These are phyloP conservation scores for Furcasterigmium sp. DNA, from an alignment of 2,329 filamentous ascomycete genomes.

Conservation along the genomic window DNA sequence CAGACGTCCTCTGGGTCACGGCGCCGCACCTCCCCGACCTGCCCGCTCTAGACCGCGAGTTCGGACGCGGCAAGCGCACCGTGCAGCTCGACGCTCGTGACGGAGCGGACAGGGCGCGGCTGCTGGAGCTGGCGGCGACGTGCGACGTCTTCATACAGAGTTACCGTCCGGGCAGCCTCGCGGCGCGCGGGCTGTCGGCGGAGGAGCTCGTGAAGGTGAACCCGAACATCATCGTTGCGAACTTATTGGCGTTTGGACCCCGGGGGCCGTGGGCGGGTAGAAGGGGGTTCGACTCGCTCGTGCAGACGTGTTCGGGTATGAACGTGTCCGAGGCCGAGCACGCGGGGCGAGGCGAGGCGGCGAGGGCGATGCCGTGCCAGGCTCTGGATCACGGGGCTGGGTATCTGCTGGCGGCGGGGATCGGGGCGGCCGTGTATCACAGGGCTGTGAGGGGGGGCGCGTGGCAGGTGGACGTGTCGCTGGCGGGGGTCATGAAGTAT, in stretches of 20 bases:
- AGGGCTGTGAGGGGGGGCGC: conserved; percentile 36
- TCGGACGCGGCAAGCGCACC: conserved; percentile 26
- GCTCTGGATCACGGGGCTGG: conserved; percentile 51
- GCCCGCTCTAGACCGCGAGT: conserved; percentile 22
- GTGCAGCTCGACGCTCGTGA: conserved; percentile 21
- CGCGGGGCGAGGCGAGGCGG: conserved; percentile 28
- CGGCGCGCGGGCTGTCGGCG: conserved; percentile 29
- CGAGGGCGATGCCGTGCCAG: conserved; percentile 44
- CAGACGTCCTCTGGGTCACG: conserved; percentile 26
- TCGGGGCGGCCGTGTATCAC: conserved; percentile 44
- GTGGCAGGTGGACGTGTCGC: conserved; percentile 47
- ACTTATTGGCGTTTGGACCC: conserved; percentile 46
- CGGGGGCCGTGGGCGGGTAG: conserved; percentile 32
- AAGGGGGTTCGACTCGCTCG: conserved; percentile 47
- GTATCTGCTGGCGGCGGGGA: conserved; percentile 48
- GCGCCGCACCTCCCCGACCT: conserved; percentile 23
- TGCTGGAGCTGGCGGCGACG: conserved; percentile 22
- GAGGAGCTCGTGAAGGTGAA: conserved; percentile 30
- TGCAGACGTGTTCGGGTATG: conserved; percentile 49
- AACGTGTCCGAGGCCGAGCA: conserved; percentile 49
- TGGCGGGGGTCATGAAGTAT: conserved; percentile 52
- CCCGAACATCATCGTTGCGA: conserved; percentile 42
- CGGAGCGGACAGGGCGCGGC: conserved; percentile 13
- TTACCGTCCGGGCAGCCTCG: conserved; percentile 41
- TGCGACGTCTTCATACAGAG: conserved; percentile 39